These are phyloP conservation scores for Cercospora zeae-maydis DNA, from an alignment of 2,329 filamentous ascomycete species.

Conservation along the genomic window DNA sequence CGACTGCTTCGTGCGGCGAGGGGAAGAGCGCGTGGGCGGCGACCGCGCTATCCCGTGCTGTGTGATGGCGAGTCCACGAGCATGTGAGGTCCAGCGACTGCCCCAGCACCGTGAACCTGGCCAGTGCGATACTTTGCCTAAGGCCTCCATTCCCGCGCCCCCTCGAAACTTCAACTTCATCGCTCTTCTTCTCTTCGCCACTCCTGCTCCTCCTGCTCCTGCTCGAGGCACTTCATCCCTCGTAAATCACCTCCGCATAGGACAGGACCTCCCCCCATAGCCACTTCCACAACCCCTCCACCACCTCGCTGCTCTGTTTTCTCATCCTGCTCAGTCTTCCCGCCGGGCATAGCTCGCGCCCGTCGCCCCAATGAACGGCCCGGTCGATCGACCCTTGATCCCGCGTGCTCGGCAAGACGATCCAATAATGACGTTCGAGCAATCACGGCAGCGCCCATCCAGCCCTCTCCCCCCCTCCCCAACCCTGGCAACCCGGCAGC, in stretches of 20 bases:
- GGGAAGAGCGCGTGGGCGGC: not conserved
- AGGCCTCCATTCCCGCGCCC: not conserved
- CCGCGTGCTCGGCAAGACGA: not conserved
- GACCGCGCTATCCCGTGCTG: not conserved
- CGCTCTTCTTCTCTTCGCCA: too few relatives aligned
- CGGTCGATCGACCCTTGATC: not conserved
- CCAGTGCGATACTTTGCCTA: not conserved
- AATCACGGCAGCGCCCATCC: not conserved
- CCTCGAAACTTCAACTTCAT: too few relatives aligned
- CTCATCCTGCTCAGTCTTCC: too few relatives aligned
- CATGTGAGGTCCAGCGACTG: not conserved
- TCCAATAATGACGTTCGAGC: not conserved
- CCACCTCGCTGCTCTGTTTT: too few relatives aligned
- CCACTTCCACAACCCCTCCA: too few relatives aligned
- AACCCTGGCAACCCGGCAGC: not conserved
- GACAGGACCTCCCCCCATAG: too few relatives aligned
- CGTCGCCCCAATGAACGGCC: not conserved
- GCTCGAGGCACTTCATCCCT: too few relatives aligned
- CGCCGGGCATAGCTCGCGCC: too few relatives aligned
- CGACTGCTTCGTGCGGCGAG: not conserved
- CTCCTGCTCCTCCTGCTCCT: too few relatives aligned
- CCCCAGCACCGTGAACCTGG: not conserved
- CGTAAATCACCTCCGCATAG: too few relatives aligned
- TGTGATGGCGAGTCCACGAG: not conserved
- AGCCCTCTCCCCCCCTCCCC: not conserved